phyloP scores from a whole-genome alignment of 1,284 basidiomycete genomes.

The Tetrapyrgos nigripes region DNA sequence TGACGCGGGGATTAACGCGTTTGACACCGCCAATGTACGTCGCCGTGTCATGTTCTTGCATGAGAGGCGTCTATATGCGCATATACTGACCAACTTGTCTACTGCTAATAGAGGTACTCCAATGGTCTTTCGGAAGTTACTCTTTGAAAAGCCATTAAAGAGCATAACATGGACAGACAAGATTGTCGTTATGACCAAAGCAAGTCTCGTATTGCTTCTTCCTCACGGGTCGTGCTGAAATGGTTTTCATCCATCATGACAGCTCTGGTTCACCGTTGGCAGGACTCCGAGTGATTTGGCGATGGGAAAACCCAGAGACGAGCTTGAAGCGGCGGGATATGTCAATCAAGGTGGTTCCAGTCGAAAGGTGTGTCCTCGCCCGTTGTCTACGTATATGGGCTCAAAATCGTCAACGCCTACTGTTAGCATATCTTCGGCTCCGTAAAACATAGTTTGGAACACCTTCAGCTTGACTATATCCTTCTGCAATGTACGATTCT shows the following conservation, averaged over 20 bases:
- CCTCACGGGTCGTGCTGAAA: too few species aligned
- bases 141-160: constrained; percentile 81
- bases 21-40: constrained; percentile 67
- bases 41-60: neutral
- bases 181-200: constrained; percentile 83
- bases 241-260: too few species aligned
- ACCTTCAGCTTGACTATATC: constrained; percentile 74
- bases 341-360: constrained; percentile 63
- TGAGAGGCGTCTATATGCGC: too few species aligned
- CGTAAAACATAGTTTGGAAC: constrained; percentile 68
- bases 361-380: constrained; percentile 44
- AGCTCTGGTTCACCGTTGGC: constrained; percentile 9
- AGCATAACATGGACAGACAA: constrained; percentile 74
- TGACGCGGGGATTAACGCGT: constrained; percentile 70
- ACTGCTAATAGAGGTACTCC: constrained; percentile 57
- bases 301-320: neutral
- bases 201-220: too few species aligned
- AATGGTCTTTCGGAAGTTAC: constrained; percentile 78
- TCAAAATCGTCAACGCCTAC: neutral
- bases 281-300: neutral
- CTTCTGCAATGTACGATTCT: constrained; percentile 41
- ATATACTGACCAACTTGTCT: neutral
- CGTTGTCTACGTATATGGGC: neutral
- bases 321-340: constrained; percentile 50
- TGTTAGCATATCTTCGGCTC: constrained; percentile 72